Evolutionary conservation across 2,329 filamentous ascomycete species (phyloP), one percentile per base, ranked within the genome.

Genomic region (Ceratocystiopsis sp.): DNA sequence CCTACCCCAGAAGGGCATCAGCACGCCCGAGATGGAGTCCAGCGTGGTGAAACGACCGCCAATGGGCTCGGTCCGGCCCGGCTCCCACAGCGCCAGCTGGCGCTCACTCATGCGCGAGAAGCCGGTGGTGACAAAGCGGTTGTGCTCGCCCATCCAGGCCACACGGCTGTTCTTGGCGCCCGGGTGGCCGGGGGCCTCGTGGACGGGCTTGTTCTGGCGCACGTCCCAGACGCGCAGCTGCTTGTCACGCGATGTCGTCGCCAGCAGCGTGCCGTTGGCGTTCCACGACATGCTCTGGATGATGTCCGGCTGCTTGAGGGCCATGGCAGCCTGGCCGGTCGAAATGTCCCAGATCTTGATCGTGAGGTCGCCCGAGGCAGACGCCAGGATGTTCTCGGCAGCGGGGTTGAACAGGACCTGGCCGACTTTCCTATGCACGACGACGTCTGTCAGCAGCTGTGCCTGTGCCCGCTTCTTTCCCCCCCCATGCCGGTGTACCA

Each of bases 51-150:
- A 95, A 29, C 25, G 6, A 15, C 86, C 87, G 41, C 84, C 86
- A 54, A 96, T 80, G 40, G 91, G 91, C 54, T 93, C 80, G 34
- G 78, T 75, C 50, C 76, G 80, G 53, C 87, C 83, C 40, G 86
- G 78, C 66, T 98, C 91, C 91, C 91, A 98, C 35, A 98, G 71
- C 42, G 84, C 91, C 52, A 98, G 72, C 61, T 98, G 91, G 43
- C 91, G 79, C 65, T 98, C 91, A 59, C 91, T 96, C 91, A 96
- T 96, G 59, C 80, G 83, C 41, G 87, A 95, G 71, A 98, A 98
- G 50, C 91, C 91, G 7, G 91, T 96, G 2, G 91, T 96, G 42
- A 84, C 91, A 55, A 98, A 80, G 51, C 89, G 79, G 65, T 96
- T 93, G 57, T 93, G 85, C 63, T 96, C 91, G 57, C 89, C 91